Evolutionary conservation across 768 basidiomycete genomes (phyloP).

Genomic region (Macrolepiota fuliginosa): DNA sequence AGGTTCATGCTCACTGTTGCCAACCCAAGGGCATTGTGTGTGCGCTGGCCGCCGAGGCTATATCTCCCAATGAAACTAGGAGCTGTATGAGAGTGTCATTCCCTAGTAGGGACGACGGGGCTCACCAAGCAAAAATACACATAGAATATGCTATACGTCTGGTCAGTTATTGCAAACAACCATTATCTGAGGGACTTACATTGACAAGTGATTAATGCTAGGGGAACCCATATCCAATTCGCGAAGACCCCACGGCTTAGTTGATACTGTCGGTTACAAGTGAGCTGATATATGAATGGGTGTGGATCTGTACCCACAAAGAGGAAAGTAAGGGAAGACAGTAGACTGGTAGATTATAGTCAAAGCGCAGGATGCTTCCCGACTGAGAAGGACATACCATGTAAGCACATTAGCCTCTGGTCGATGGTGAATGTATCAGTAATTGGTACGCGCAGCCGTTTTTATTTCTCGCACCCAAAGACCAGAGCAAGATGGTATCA

Average conservation of each 20-base stretch:
- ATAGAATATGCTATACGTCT: background rate
- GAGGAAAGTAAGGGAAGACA: background rate
- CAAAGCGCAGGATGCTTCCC: background rate
- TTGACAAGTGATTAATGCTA: slow-evolving; percentile 8
- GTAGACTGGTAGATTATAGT: background rate
- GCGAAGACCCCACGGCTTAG: background rate
- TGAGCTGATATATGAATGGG: background rate
- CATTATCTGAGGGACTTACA: background rate
- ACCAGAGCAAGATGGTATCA: background rate
- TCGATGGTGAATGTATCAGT: background rate
- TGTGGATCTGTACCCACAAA: background rate
- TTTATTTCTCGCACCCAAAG: background rate
- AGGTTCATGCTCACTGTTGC: background rate
- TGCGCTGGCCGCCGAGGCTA: background rate
- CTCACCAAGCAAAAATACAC: slow-evolving; percentile 5
- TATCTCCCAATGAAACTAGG: background rate
- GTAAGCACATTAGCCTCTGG: background rate
- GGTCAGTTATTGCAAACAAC: background rate
- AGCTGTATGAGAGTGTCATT: background rate
- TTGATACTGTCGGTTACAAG: background rate
- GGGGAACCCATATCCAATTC: slow-evolving; percentile 5
- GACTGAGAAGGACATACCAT: background rate
- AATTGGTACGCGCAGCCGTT: background rate
- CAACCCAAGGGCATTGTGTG: background rate
- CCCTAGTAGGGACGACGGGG: background rate